Evolutionary conservation across 2,329 filamentous ascomycete species (phyloP), one percentile per base, ranked within the genome.

Genomic region (Knufia fluminis): DNA sequence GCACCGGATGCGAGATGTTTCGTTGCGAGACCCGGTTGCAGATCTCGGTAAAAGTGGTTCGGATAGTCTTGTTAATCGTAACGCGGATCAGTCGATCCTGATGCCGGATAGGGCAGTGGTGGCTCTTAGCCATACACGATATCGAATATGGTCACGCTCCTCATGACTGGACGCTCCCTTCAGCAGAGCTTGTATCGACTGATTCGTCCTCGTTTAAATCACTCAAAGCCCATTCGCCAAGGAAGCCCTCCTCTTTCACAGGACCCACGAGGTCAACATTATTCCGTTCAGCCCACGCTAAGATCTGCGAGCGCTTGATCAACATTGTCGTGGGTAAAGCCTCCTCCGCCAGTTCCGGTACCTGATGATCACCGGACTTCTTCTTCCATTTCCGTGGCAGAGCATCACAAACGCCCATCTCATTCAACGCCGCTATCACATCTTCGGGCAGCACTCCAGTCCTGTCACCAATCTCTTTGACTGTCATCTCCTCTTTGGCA

Each of bases 391-490:
- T 72, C 51, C 69, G 70, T 17, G 64, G 62, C 16, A 52, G 24
- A 12, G 50, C 19, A 53, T 78, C 75, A 41, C 84, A 72, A 31
- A 92, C 70, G 7, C 77, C 82, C 87, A 96, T 95, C 51, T 87
- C 82, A 52, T 85, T 80, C 48, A 96, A 70, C 20, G 88, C 82
- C 1, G 73, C 73, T 38, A 94, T 76, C 51, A 91, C 87, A 67
- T 97, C 91, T 38, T 96, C 91, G 0, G 78, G 76, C 49, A 84
- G 73, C 64, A 97, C 94, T 72, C 86, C 94, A 0, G 89, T 95
- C 33, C 78, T 80, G 43, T 78, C 71, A 47, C 86, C 86, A 60
- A 91, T 83, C 50, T 85, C 78, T 42, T 80, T 76, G 9, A 94
- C 71, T 9, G 83, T 83, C 47, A 89, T 67, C 3, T 71, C 61